phyloP scores from a whole-genome alignment of 306 rosid genomes.

The Cucurbita pepo region DNA sequence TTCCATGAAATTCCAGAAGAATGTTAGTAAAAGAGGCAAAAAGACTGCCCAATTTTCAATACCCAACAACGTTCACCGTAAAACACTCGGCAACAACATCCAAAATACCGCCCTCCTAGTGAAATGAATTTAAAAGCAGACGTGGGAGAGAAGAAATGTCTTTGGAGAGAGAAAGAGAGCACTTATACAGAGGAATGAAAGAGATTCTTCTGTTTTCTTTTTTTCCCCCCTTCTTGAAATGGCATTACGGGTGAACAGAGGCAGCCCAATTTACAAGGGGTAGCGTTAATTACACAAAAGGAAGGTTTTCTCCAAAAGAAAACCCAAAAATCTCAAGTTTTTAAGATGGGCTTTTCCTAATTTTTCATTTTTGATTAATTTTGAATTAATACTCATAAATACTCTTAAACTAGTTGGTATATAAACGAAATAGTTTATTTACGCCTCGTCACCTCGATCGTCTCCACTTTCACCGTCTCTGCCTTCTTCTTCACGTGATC shows the following conservation, averaged over 20 bases:
- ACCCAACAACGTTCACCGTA: not conserved
- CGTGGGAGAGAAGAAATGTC: slow-evolving; percentile 5
- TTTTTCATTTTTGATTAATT: not conserved
- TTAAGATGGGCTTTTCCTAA: not conserved
- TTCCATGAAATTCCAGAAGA: slow-evolving; percentile 4
- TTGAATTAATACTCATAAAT: not conserved
- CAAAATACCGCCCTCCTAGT: not conserved
- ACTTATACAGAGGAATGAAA: not conserved
- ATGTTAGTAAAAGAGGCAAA: not conserved
- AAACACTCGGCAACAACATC: not conserved
- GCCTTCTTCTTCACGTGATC: no score
- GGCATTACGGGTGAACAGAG: not conserved
- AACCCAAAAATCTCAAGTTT: not conserved
- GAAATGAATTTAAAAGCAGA: not conserved
- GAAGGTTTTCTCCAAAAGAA: not conserved
- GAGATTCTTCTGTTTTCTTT: not conserved
- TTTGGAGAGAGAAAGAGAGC: not conserved
- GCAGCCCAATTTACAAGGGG: not conserved
- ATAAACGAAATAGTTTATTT: no score
- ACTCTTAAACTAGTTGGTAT: no score
- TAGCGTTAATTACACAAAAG: slow-evolving; percentile 1
- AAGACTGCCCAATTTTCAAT: not conserved
- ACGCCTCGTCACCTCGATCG: no score
- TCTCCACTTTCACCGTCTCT: no score
- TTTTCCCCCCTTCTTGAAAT: not conserved